Base-by-base conservation (phyloP, 1,139 yeast genomes). In the Geotrichum bryndzae region DNA sequence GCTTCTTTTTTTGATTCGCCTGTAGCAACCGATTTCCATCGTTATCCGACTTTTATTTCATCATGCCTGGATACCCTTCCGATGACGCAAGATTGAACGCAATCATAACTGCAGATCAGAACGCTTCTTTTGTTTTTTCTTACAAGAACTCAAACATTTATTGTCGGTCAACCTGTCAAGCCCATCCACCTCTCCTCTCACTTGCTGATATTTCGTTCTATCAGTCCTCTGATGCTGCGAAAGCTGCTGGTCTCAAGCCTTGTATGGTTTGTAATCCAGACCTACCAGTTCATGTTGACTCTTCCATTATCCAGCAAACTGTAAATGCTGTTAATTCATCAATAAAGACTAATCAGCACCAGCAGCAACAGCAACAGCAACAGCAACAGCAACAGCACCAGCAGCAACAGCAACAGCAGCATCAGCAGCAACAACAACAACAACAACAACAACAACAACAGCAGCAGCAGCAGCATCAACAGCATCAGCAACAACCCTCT, bases 211-310 rank as follows among this genome's bases (percentile, higher is more conserved):
- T 59, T 8, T 41, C 58, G n/a, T 35, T 56, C 27, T 60, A 31
- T 51, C 60, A 53, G 3, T 33, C 53, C 2, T 18, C 53, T 7
- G 53, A 58, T n/a, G 88, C 88, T 4, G 33, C 33, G 7, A 8
- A 29, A 29, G 10, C 10, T 29, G 33, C 33, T 29, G 41, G 41
- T n/a, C 84, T 69, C 68, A 67, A 66, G 11, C 80, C 87, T 3
- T 87, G 92, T 71, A 74, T 75, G 25, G 72, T 74, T 56, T 87
- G 92, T 61, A 78, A 82, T 13, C 76, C 78, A 5, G 69, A 68
- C n/a, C 63, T 68, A 41, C 66, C 68, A 33, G 69, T 67, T 52
- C 68, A 65, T 29, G 65, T 84, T 53, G 86, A 84, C 66, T 79
- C 84, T 23, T 73, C 77, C 18, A 73, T 86, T 58, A 77, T 87